These are phyloP conservation scores for Pisolithus albus DNA, from an alignment of 768 basidiomycete genomes.

Conservation along the genomic window DNA sequence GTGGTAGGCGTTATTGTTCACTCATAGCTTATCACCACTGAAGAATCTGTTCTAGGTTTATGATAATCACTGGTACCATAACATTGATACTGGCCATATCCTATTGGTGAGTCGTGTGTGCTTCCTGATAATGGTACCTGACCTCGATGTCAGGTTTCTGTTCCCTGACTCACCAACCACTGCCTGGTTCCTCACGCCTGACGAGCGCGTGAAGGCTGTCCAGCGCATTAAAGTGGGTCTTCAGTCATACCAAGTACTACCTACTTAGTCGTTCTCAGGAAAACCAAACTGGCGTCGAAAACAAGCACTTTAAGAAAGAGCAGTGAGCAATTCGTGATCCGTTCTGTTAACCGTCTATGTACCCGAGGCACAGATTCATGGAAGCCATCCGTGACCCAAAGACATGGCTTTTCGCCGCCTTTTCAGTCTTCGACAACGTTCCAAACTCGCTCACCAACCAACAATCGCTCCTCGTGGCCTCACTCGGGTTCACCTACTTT, in stretches of 20 bases:
- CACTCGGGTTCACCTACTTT: conserved; percentile 56
- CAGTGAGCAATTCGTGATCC: conserved; percentile 43
- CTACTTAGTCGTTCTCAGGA: conserved; percentile 28
- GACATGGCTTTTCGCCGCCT: conserved; percentile 72
- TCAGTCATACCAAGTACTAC: not conserved
- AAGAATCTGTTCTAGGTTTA: conserved; percentile 37
- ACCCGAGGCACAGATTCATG: conserved; percentile 41
- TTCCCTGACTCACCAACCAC: conserved; percentile 73
- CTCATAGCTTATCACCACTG: not conserved
- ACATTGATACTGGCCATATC: conserved; percentile 45
- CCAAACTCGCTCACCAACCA: conserved; percentile 68
- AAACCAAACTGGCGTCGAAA: conserved; percentile 79
- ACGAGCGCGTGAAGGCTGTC: conserved; percentile 60
- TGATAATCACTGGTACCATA: conserved; percentile 60
- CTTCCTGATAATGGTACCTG: not conserved
- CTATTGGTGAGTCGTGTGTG: conserved; percentile 43
- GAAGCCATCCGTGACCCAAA: conserved; percentile 66
- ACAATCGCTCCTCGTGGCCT: conserved; percentile 53
- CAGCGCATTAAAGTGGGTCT: conserved; percentile 52
- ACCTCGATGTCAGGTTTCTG: conserved; percentile 38
- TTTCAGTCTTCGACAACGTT: conserved; percentile 52
- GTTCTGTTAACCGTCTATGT: not conserved
- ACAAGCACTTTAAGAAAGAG: conserved; percentile 73
- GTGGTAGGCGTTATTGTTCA: conserved; percentile 35
- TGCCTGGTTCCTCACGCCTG: conserved; percentile 65